Percentiles rank a stretch among this genome's conserved stretches.
Evolutionary conservation across 257 asterid genomes (phyloP).

Genomic region (Plantago ovata): DNA sequence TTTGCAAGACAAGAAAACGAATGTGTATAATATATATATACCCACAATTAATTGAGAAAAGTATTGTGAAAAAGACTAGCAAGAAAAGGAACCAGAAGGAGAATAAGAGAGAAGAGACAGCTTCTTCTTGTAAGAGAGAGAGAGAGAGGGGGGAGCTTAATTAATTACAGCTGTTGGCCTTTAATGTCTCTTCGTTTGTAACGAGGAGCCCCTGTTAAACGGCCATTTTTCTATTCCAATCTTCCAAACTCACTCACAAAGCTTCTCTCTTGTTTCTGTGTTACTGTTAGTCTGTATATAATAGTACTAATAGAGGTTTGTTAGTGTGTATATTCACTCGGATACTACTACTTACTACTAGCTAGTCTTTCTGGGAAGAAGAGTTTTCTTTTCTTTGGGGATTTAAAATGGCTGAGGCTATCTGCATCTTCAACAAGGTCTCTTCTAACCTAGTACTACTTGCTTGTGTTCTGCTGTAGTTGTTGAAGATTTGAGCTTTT

Average conservation of each 20-base stretch:
- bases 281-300: neutral
- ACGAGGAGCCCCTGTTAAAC: slow-evolving; percentile 33
- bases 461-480: neutral
- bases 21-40: too few relatives aligned
- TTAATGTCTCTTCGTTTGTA: slow-evolving; percentile 39
- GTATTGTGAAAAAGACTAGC: slow-evolving; percentile 1
- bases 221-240: slow-evolving; percentile 3
- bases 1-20: neutral
- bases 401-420: slow-evolving; percentile 64
- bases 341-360: too few relatives aligned
- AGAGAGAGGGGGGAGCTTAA: slow-evolving; percentile 20
- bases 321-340: too few relatives aligned
- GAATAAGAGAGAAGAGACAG: too few relatives aligned
- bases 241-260: slow-evolving; percentile 9
- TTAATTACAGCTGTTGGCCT: slow-evolving; percentile 44
- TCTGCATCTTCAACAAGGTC: slow-evolving; percentile 75
- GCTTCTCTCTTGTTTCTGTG: slow-evolving; percentile 10
- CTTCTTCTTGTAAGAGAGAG: neutral
- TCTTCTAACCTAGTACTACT: neutral
- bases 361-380: neutral
- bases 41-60: neutral
- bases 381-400: slow-evolving; percentile 19
- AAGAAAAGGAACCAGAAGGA: neutral
- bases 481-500: slow-evolving; percentile 13
- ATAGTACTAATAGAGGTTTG: neutral